These are phyloP conservation scores for Filosporella fistucella DNA, from an alignment of 495 filamentous ascomycete species.

Conservation along the genomic window DNA sequence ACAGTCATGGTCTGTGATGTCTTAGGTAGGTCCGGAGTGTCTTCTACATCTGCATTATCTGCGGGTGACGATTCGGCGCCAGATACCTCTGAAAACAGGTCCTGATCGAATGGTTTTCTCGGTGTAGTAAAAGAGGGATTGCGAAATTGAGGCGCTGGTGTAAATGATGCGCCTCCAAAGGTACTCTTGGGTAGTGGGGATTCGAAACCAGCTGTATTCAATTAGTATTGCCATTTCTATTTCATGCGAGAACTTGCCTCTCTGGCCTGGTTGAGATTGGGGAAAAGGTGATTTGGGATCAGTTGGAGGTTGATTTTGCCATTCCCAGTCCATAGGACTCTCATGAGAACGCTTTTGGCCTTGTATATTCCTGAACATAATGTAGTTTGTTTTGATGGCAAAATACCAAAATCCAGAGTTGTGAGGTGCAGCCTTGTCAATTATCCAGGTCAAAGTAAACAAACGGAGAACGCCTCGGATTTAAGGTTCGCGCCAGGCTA, in stretches of 20 bases:
- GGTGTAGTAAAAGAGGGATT: constrained; percentile 76
- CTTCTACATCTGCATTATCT: constrained; percentile 62
- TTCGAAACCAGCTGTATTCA: constrained; percentile 18
- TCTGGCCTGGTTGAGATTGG: constrained; percentile 40
- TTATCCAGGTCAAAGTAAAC: constrained; percentile 11
- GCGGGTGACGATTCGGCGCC: constrained; percentile 80
- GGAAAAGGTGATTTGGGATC: constrained; percentile 57
- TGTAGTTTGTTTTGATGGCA: too few species aligned
- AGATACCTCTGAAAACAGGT: constrained; percentile 60
- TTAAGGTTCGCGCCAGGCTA: constrained; percentile 13
- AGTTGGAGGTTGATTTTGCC: constrained; percentile 50
- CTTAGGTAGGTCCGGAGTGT: constrained; percentile 57
- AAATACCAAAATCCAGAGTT: too few species aligned
- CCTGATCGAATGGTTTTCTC: constrained; percentile 61
- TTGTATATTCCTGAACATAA: constrained; percentile 20
- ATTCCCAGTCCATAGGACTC: constrained; percentile 69
- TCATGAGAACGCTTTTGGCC: constrained; percentile 36
- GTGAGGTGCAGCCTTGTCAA: too few species aligned
- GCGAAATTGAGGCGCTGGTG: constrained; percentile 45
- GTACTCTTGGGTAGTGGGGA: constrained; percentile 22
- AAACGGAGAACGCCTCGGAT: constrained; percentile 16
- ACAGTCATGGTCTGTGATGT: constrained; percentile 33
- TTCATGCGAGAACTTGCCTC: constrained; percentile 41
- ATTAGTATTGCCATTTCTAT: neutral
- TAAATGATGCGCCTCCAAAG: constrained; percentile 27